Percentiles rank a stretch among this genome's conserved stretches.
Conservation (phyloP, 2,329 filamentous ascomycete species). For the Phyllosticta citribraziliensis region DNA sequence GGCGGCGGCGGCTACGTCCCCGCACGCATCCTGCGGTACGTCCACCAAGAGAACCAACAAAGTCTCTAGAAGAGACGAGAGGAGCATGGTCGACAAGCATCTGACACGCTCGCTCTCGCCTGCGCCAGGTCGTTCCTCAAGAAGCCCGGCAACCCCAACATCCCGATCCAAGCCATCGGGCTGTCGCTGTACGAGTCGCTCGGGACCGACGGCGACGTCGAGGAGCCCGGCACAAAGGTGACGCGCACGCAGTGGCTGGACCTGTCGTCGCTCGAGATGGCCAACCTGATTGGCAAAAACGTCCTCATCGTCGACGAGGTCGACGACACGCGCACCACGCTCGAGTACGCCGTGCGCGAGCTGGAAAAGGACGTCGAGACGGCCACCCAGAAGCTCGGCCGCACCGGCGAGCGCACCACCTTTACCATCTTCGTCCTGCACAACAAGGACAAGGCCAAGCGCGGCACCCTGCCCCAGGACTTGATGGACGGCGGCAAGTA, state of each 20-base stretch:
- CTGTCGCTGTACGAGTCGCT: slow-evolving; percentile 93
- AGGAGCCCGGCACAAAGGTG: slow-evolving; percentile 82
- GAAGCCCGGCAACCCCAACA: slow-evolving; percentile 76
- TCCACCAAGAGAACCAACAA: background rate
- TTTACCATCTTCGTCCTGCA: slow-evolving; percentile 96
- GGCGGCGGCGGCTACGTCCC: slow-evolving; percentile 96
- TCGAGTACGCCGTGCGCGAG: slow-evolving; percentile 89
- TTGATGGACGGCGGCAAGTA: slow-evolving; percentile 69
- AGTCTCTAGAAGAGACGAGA: background rate
- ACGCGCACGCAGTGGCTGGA: slow-evolving; percentile 98
- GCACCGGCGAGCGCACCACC: slow-evolving; percentile 62
- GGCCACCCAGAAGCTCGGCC: slow-evolving; percentile 64
- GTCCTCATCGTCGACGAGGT: slow-evolving; percentile 92
- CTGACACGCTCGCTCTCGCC: background rate
- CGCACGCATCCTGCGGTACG: slow-evolving; percentile 78
- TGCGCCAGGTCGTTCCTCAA: slow-evolving; percentile 71
- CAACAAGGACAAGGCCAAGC: slow-evolving; percentile 97
- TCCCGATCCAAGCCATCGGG: slow-evolving; percentile 97
- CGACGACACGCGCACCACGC: slow-evolving; percentile 85
- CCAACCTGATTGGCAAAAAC: slow-evolving; percentile 81
- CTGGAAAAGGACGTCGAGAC: slow-evolving; percentile 87
- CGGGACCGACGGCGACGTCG: slow-evolving; percentile 51
- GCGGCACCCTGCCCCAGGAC: slow-evolving; percentile 69
- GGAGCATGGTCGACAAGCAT: background rate
- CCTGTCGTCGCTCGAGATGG: slow-evolving; percentile 74